Evolutionary conservation across 164 flowering plant species (phyloP).

Genomic region (Annona squamosa): DNA sequence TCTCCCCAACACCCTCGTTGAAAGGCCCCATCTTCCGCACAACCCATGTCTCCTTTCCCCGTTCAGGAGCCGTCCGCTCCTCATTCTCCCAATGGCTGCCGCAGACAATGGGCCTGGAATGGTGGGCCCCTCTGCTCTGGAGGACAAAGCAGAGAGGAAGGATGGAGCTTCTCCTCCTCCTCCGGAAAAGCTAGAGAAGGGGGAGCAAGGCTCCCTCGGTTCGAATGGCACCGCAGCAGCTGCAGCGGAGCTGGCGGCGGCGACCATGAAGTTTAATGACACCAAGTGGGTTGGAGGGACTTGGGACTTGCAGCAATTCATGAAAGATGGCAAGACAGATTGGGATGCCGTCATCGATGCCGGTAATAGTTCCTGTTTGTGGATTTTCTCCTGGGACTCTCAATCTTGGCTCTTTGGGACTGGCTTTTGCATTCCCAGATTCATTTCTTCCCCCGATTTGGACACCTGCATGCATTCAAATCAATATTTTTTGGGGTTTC

Average conservation of each 20-base stretch:
- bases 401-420: not conserved
- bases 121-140: conserved; percentile 29
- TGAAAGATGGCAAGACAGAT: conserved; percentile 61
- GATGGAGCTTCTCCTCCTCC: not conserved
- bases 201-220: conserved; percentile 20
- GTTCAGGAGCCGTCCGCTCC: conserved; percentile 17
- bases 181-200: conserved; percentile 18
- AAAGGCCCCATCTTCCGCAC: conserved; percentile 24
- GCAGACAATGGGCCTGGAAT: conserved; percentile 54
- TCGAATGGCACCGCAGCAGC: conserved; percentile 26
- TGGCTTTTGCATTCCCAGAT: not conserved
- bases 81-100: conserved; percentile 15
- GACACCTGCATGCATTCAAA: not conserved
- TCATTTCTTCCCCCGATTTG: not conserved
- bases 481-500: too few species aligned
- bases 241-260: conserved; percentile 1
- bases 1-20: conserved; percentile 2
- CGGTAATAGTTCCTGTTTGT: conserved; percentile 34
- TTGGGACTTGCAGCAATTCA: conserved; percentile 87
- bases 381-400: not conserved
- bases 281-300: conserved; percentile 81
- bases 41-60: conserved; percentile 22
- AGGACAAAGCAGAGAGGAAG: not conserved
- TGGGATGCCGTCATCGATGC: conserved; percentile 98
- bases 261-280: conserved; percentile 41